phyloP scores from a whole-genome alignment of 371 early-diverging fungal species.

The Choanephora cucurbitarum region DNA sequence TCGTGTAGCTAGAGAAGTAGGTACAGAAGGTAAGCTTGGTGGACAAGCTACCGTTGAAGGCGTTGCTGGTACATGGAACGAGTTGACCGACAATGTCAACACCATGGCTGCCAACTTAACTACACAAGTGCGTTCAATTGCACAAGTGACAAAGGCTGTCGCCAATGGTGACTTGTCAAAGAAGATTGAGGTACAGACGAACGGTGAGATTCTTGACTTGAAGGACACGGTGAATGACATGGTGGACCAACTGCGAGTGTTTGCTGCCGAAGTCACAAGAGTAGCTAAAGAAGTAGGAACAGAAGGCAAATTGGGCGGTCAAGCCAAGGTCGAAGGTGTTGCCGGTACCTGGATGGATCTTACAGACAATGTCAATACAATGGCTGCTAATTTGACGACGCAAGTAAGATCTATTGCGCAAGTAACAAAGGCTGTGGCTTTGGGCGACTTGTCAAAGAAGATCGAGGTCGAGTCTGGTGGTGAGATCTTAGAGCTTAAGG shows the following conservation, averaged over 20 bases:
- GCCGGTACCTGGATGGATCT: conserved; percentile 68
- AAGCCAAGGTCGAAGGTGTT: conserved; percentile 52
- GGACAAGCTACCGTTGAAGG: conserved; percentile 38
- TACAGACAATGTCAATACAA: conserved; percentile 65
- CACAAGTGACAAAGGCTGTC: conserved; percentile 62
- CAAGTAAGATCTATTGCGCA: conserved; percentile 64
- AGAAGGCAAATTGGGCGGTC: conserved; percentile 63
- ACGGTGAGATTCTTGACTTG: conserved; percentile 69
- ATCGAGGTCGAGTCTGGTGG: conserved; percentile 50
- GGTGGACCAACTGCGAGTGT: conserved; percentile 60
- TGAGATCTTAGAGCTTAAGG: conserved; percentile 47
- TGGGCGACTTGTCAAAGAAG: conserved; percentile 43
- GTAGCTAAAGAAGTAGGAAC: conserved; percentile 63
- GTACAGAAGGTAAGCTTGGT: conserved; percentile 51
- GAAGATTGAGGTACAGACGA: conserved; percentile 66
- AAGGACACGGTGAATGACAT: conserved; percentile 77
- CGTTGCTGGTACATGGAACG: conserved; percentile 55
- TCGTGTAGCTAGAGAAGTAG: conserved; percentile 47
- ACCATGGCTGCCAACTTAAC: conserved; percentile 51
- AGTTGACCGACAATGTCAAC: conserved; percentile 56
- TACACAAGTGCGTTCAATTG: conserved; percentile 56
- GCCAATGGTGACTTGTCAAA: conserved; percentile 65
- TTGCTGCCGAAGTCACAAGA: conserved; percentile 60
- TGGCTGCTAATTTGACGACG: conserved; percentile 66
- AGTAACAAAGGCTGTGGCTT: conserved; percentile 64